phyloP scores from a whole-genome alignment of 1,284 basidiomycete genomes.

The Ganoderma boninense region DNA sequence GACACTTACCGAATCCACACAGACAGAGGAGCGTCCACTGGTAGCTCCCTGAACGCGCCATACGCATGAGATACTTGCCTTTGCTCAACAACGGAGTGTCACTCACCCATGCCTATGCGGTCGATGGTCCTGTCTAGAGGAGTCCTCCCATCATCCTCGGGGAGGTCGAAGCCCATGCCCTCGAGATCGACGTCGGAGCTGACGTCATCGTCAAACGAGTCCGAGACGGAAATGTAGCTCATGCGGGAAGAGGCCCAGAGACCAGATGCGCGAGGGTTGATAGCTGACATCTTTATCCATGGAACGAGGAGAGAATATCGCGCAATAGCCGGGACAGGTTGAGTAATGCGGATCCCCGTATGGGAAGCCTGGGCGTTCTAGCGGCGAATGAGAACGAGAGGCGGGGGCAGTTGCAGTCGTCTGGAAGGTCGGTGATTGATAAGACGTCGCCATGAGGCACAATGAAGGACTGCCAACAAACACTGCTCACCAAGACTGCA shows the following conservation, averaged over 20 bases:
- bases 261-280: slow-evolving; percentile 56
- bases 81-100: neutral
- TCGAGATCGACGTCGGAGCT: slow-evolving; percentile 32
- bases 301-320: slow-evolving; percentile 27
- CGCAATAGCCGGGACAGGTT: slow-evolving; percentile 9
- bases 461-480: neutral
- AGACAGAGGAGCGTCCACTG: slow-evolving; percentile 84
- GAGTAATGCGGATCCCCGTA: slow-evolving; percentile 19
- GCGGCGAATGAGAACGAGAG: slow-evolving; percentile 1
- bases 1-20: slow-evolving; percentile 82
- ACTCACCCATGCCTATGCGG: slow-evolving; percentile 86
- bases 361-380: slow-evolving; percentile 10
- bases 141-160: slow-evolving; percentile 61
- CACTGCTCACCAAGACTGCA: slow-evolving; percentile 1
- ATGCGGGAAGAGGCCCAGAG: slow-evolving; percentile 49
- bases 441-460: neutral
- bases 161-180: slow-evolving; percentile 38
- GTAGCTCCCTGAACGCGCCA: slow-evolving; percentile 62
- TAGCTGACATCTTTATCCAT: slow-evolving; percentile 36
- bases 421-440: neutral
- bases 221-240: slow-evolving; percentile 35
- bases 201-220: slow-evolving; percentile 29
- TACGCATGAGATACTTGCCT: neutral
- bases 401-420: slow-evolving; percentile 3
- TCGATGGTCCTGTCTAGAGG: slow-evolving; percentile 89